A percentile compares a stretch with the other conserved stretches of the same genome.
Evolutionary conservation across 495 filamentous ascomycete species (phyloP).

Genomic region (Hyaloscypha bicolor): DNA sequence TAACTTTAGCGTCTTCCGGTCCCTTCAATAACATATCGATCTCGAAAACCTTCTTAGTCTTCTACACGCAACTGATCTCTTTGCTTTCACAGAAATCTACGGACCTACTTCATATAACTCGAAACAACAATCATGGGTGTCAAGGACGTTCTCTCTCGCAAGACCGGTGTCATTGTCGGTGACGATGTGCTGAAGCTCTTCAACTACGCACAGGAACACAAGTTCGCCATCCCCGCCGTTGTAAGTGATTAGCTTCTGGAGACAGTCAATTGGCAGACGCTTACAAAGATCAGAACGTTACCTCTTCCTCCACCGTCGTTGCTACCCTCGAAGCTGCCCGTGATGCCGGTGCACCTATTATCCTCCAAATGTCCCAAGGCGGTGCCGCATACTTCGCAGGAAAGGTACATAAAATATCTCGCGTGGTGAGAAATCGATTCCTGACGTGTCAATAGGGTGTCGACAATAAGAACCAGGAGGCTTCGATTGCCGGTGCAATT

Average conservation of each 20-base stretch:
- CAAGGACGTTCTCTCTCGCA: slow-evolving; percentile 68
- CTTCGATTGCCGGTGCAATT: slow-evolving; percentile 83
- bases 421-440: not conserved
- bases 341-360: slow-evolving; percentile 83
- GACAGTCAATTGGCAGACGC: slow-evolving; percentile 12
- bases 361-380: slow-evolving; percentile 90
- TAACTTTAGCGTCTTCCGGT: not conserved
- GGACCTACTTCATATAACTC: slow-evolving; percentile 8
- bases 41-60: slow-evolving; percentile 6
- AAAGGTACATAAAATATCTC: slow-evolving; percentile 54
- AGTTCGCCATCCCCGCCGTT: slow-evolving; percentile 90
- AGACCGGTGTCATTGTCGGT: slow-evolving; percentile 84
- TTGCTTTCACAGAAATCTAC: slow-evolving; percentile 12
- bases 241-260: slow-evolving; percentile 46
- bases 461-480: slow-evolving; percentile 80
- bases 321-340: slow-evolving; percentile 90
- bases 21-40: not conserved
- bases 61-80: slow-evolving; percentile 22
- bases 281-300: slow-evolving; percentile 65
- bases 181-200: slow-evolving; percentile 86
- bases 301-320: slow-evolving; percentile 87
- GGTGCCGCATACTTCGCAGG: slow-evolving; percentile 94
- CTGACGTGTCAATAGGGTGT: slow-evolving; percentile 58
- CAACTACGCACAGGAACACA: slow-evolving; percentile 79
- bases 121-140: slow-evolving; percentile 60